Evolutionary conservation across 2,329 filamentous ascomycete genomes (phyloP).

Genomic region (Claviceps sp.): DNA sequence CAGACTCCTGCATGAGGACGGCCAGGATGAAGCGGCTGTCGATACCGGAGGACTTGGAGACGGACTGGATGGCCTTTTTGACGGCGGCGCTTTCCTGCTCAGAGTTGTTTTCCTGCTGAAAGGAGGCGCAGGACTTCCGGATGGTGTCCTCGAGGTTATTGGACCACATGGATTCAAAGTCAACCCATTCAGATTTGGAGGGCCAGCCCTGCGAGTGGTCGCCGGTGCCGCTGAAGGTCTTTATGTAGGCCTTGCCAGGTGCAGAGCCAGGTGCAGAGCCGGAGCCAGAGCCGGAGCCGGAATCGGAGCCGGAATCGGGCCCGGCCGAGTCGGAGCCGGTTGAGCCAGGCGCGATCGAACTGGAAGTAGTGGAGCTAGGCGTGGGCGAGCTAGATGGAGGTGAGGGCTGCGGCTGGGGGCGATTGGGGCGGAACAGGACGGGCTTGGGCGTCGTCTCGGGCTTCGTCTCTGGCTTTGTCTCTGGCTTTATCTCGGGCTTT

Average conservation of each 20-base stretch:
- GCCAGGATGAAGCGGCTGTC: slow-evolving; percentile 29
- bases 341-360: too few species aligned
- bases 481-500: too few species aligned
- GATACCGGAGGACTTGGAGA: slow-evolving; percentile 16
- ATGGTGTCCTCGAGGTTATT: slow-evolving; percentile 8
- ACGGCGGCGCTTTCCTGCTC: slow-evolving; percentile 14
- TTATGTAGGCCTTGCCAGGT: neutral
- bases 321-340: too few species aligned
- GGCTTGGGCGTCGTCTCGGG: too few species aligned
- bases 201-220: slow-evolving; percentile 16
- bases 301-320: too few species aligned
- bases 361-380: too few species aligned
- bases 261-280: too few species aligned
- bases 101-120: slow-evolving; percentile 9
- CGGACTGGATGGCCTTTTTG: slow-evolving; percentile 18
- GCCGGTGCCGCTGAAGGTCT: slow-evolving; percentile 1
- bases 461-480: too few species aligned
- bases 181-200: slow-evolving; percentile 14
- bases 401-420: too few species aligned
- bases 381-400: too few species aligned
- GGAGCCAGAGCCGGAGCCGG: too few species aligned
- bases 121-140: slow-evolving; percentile 7
- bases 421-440: too few species aligned
- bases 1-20: slow-evolving; percentile 30
- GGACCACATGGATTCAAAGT: slow-evolving; percentile 15